These are phyloP conservation scores for Leishmania lainsoni DNA, from an alignment of 208 protist species.

Conservation along the genomic window DNA sequence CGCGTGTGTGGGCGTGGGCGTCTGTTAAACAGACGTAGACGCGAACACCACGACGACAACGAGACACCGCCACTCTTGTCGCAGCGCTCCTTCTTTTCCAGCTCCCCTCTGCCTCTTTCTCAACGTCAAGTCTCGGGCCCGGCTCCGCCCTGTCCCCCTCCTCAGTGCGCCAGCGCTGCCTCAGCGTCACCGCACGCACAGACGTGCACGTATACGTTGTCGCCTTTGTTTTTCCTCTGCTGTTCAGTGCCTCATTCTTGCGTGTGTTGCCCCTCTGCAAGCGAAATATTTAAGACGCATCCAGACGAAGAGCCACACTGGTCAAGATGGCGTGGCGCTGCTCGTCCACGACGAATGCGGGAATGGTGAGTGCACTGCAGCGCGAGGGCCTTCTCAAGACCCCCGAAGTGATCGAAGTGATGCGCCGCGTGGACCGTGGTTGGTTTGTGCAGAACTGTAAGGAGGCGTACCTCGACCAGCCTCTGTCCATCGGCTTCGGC, in stretches of 20 bases:
- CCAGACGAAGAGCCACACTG: background rate
- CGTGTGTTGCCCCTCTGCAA: conserved; percentile 5
- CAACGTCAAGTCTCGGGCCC: background rate
- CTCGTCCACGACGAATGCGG: conserved; percentile 67
- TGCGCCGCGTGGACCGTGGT: conserved; percentile 75
- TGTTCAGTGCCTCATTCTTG: background rate
- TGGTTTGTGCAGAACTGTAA: conserved; percentile 56
- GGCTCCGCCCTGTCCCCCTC: background rate
- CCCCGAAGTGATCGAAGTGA: conserved; percentile 49
- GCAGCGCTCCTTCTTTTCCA: background rate
- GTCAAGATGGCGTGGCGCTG: conserved; percentile 78
- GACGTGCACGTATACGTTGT: background rate
- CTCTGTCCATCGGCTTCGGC: conserved; percentile 78
- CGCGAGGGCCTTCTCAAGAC: conserved; percentile 55
- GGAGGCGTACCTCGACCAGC: conserved; percentile 72
- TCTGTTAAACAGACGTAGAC: background rate
- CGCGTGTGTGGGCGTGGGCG: background rate
- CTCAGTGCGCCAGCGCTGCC: background rate
- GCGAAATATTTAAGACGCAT: background rate
- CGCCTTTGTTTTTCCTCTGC: background rate
- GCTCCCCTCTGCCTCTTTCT: background rate
- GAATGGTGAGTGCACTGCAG: conserved; percentile 62
- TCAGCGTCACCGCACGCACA: background rate
- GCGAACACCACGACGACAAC: background rate
- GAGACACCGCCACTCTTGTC: background rate